Conservation (phyloP, 345 rosid species). For the Corymbia maculata region DNA sequence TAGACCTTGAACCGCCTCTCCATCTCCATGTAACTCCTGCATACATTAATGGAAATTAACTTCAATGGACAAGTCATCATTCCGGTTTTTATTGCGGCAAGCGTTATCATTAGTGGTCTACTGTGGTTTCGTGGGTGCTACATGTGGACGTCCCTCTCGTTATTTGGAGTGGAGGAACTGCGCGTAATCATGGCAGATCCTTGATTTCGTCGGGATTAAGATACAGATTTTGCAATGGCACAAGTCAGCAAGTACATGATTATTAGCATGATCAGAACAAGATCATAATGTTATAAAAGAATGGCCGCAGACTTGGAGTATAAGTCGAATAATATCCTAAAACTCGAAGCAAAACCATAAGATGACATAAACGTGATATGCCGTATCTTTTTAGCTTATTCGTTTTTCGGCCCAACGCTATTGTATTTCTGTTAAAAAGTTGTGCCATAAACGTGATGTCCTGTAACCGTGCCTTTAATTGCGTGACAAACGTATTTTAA, state of each 20-base stretch:
- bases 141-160: neutral
- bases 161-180: neutral
- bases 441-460: neutral
- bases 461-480: neutral
- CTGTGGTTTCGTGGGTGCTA: neutral
- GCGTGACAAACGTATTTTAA: neutral
- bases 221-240: neutral
- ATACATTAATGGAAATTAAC: neutral
- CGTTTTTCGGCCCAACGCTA: neutral
- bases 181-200: neutral
- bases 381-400: neutral
- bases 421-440: neutral
- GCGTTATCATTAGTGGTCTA: neutral
- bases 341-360: neutral
- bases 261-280: neutral
- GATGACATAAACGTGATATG: neutral
- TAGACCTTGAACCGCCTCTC: conserved; percentile 82
- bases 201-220: neutral
- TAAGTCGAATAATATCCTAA: neutral
- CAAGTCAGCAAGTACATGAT: neutral
- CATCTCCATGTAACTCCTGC: conserved; percentile 80
- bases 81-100: neutral
- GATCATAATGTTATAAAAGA: neutral
- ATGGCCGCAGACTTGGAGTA: neutral
- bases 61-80: neutral